Evolutionary conservation across 2,329 filamentous ascomycete genomes (phyloP), one percentile per base, ranked within the genome.

Genomic region (Fusarium sp.): DNA sequence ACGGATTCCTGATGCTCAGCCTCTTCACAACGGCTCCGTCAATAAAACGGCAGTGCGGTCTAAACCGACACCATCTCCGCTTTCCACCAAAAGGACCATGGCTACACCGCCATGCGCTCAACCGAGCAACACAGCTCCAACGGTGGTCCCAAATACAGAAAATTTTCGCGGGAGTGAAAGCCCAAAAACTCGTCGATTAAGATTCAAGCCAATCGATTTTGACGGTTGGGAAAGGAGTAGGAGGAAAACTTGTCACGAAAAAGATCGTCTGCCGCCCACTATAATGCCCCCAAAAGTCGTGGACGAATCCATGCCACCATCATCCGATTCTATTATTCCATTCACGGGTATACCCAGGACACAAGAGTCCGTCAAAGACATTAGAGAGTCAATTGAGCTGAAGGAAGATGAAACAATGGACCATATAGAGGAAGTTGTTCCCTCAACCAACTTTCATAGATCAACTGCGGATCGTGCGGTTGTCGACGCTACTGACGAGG

Each of bases 51-150:
- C 77, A 44, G 65, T 76, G 20, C 72, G 65, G 35, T 58, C 68
- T 8, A 60, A 72, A 24, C 45, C 69, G 35, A 57, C 72, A 24
- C 65, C 71, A 9, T 74, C 72, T 22, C 68, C 76, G 31, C 26
- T 50, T 51, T 69, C 75, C 30, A 64, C 48, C n/a, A 58, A 54
- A 44, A 50, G 57, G 26, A 41, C 61, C 30, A 68, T 74, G 44
- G 70, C 74, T 42, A 82, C 79, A 50, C 79, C 81, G 36, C 75
- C 81, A 39, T 82, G 81, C 54, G 80, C 79, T 16, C 81, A 82
- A 59, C 78, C 74, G 18, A 77, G 70, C 39, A 73, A 75, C 35
- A 54, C 65, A 16, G 74, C 73, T 31, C 75, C 75, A 42, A 38
- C 54, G 14, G 51, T 75, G 16, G 72, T 78, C 26, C 74, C 71